phyloP scores from a whole-genome alignment of 2,329 filamentous ascomycete genomes.

The Aureobasidium namibiae region DNA sequence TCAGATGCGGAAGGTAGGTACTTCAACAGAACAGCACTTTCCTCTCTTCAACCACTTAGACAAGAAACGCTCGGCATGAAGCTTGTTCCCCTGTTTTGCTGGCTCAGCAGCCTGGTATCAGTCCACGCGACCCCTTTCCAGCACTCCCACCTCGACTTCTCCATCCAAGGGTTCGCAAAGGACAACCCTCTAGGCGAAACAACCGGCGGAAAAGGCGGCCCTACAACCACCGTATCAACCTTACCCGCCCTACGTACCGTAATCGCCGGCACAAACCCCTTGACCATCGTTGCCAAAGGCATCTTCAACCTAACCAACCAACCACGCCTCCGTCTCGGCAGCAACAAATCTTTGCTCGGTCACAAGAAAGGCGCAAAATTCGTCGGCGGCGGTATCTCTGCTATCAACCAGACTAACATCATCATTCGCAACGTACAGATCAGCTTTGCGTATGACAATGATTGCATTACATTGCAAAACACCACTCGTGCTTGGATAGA shows the following conservation, averaged over 20 bases:
- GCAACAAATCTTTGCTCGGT: slow-evolving; percentile 39
- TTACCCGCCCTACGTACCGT: slow-evolving; percentile 36
- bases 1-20: not conserved
- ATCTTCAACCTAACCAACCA: slow-evolving; percentile 30
- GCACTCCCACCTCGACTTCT: not conserved
- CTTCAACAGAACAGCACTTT: not conserved
- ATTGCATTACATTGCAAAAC: slow-evolving; percentile 38
- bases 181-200: slow-evolving; percentile 25
- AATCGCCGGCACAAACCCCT: slow-evolving; percentile 32
- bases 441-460: slow-evolving; percentile 31
- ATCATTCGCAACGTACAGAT: slow-evolving; percentile 34
- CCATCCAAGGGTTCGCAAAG: slow-evolving; percentile 18
- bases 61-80: not conserved
- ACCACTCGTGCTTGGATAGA: slow-evolving; percentile 41
- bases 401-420: slow-evolving; percentile 32
- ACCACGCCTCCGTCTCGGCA: slow-evolving; percentile 36
- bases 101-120: not conserved
- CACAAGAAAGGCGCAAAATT: slow-evolving; percentile 29
- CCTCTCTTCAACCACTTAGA: not conserved
- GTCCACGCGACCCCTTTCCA: not conserved
- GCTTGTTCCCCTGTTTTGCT: not conserved
- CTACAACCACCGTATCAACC: slow-evolving; percentile 27
- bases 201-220: slow-evolving; percentile 31
- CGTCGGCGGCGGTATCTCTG: slow-evolving; percentile 29
- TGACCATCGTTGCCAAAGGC: slow-evolving; percentile 39